phyloP scores from a whole-genome alignment of 148 eudicot genomes.

The Persicaria tinctoria region DNA sequence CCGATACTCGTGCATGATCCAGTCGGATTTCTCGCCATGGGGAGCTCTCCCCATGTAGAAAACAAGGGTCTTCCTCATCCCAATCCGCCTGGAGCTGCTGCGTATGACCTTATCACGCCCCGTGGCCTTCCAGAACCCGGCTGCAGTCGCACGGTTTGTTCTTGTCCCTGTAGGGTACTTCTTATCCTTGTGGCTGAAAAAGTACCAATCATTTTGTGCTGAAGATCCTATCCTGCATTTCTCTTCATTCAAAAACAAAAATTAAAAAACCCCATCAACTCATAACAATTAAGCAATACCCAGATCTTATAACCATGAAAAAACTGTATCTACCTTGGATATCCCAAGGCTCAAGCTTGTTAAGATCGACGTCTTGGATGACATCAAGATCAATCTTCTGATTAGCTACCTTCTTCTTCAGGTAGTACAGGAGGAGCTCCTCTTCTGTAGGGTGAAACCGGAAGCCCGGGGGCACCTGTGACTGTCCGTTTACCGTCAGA shows the following conservation, averaged over 20 bases:
- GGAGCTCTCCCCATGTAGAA: conserved; percentile 76
- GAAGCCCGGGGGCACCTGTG: conserved; percentile 55
- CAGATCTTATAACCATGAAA: neutral
- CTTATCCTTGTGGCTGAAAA: conserved; percentile 72
- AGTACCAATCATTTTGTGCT: conserved; percentile 61
- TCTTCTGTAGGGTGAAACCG: conserved; percentile 65
- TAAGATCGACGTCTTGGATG: conserved; percentile 50
- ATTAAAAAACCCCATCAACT: neutral
- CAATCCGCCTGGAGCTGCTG: conserved; percentile 30
- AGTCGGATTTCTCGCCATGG: conserved; percentile 61
- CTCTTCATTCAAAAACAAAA: conserved; percentile 23
- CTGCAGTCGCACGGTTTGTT: conserved; percentile 59
- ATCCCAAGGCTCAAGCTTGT: conserved; percentile 66
- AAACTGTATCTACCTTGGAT: conserved; percentile 37
- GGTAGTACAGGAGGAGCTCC: conserved; percentile 49
- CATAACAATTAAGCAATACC: neutral
- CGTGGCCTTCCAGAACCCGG: conserved; percentile 81
- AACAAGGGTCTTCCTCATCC: conserved; percentile 67
- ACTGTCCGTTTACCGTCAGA: conserved; percentile 37
- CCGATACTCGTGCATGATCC: conserved; percentile 82
- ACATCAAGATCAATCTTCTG: conserved; percentile 52
- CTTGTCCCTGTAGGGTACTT: conserved; percentile 66
- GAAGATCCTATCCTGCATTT: conserved; percentile 51
- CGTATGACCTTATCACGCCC: conserved; percentile 60
- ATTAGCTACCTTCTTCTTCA: conserved; percentile 44